Percentiles rank a stretch among this genome's conserved stretches.
Evolutionary conservation across 495 filamentous ascomycete genomes (phyloP).

Genomic region (Pseudoneurospora amorphoporcata): DNA sequence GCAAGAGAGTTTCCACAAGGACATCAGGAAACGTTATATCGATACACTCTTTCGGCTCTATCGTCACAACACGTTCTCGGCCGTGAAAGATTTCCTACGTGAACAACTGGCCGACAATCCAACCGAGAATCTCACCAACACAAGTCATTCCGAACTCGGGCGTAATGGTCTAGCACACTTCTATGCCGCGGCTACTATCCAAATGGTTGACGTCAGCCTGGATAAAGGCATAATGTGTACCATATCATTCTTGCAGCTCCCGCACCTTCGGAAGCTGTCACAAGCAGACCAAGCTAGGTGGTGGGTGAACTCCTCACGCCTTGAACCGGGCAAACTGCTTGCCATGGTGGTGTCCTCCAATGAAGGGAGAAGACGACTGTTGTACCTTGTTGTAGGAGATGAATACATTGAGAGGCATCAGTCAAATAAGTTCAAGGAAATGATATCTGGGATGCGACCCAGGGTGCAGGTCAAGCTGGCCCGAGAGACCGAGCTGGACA

Average conservation of each 20-base stretch:
- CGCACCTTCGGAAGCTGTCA: slow-evolving; percentile 10
- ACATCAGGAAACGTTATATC: slow-evolving; percentile 43
- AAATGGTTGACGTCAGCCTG: slow-evolving; percentile 29
- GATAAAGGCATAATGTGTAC: slow-evolving; percentile 38
- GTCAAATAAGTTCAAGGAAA: background rate
- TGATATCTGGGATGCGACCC: background rate
- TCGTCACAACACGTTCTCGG: slow-evolving; percentile 53
- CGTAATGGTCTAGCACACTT: slow-evolving; percentile 17
- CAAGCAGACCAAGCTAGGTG: slow-evolving; percentile 38
- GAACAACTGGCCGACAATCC: slow-evolving; percentile 21
- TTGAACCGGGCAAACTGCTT: slow-evolving; percentile 46
- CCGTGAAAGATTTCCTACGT: slow-evolving; percentile 46
- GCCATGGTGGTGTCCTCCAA: slow-evolving; percentile 36
- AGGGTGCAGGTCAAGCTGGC: background rate
- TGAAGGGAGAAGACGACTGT: slow-evolving; percentile 22
- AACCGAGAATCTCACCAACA: background rate
- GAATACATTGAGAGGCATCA: background rate
- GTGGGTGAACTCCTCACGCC: slow-evolving; percentile 49
- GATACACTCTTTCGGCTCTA: slow-evolving; percentile 63
- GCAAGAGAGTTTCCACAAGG: slow-evolving; percentile 43
- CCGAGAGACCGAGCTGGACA: background rate
- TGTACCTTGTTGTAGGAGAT: slow-evolving; percentile 39
- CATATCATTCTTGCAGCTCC: slow-evolving; percentile 45
- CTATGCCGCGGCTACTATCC: slow-evolving; percentile 30
- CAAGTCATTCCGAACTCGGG: slow-evolving; percentile 1